Evolutionary conservation across 176 grass and related monocot species (phyloP).

Genomic region (Musa acuminata): DNA sequence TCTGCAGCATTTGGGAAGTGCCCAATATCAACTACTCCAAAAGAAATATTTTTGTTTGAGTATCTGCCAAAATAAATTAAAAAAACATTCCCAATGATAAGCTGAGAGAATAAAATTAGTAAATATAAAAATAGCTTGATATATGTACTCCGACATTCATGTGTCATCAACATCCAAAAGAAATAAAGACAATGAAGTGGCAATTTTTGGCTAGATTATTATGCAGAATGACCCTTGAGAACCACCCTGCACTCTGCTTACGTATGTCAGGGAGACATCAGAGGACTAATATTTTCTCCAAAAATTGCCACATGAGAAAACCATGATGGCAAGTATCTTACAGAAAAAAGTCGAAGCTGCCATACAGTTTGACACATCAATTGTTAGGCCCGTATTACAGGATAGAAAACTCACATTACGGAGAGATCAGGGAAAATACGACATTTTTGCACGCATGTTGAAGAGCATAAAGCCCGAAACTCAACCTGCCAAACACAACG

Average conservation of each 20-base stretch:
- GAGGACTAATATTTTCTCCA: background rate
- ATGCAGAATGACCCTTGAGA: background rate
- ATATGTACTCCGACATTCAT: background rate
- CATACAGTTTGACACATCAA: background rate
- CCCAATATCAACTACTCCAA: constrained; percentile 90
- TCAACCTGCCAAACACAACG: constrained; percentile 57
- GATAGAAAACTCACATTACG: constrained; percentile 45
- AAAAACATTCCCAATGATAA: background rate
- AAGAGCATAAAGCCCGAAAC: constrained; percentile 71
- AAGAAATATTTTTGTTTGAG: constrained; percentile 86
- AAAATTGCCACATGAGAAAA: background rate
- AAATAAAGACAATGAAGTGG: background rate
- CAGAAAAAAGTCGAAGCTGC: background rate
- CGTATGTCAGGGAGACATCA: background rate
- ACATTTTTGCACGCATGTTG: constrained; percentile 61
- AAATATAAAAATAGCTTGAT: background rate
- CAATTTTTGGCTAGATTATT: background rate
- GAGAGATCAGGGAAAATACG: constrained; percentile 84
- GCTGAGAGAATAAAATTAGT: background rate
- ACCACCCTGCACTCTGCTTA: background rate
- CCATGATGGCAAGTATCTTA: background rate
- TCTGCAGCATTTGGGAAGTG: constrained; percentile 95
- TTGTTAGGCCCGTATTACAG: background rate
- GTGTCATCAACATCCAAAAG: background rate
- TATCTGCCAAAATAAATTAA: constrained; percentile 39